phyloP scores from a whole-genome alignment of 768 basidiomycete species.

The Boletus rubroflammeus region DNA sequence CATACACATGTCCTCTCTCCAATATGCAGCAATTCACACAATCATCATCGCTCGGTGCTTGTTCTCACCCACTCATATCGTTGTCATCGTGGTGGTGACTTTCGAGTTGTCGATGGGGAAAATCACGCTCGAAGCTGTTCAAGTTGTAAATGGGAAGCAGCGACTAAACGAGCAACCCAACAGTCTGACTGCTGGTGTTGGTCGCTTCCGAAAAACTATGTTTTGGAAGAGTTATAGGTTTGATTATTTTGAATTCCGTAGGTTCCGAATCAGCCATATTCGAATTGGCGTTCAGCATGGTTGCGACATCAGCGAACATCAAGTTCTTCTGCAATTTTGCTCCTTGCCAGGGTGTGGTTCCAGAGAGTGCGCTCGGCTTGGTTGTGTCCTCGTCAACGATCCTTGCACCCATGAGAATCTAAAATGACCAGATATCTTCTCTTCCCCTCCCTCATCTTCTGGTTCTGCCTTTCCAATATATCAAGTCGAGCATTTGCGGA shows the following conservation, averaged over 20 bases:
- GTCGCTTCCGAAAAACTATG: no score
- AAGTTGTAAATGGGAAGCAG: no score
- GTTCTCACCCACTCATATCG: no score
- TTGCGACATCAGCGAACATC: not conserved
- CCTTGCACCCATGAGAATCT: not conserved
- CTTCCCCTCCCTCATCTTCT: conserved; percentile 4
- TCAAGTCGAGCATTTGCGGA: no score
- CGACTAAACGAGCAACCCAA: no score
- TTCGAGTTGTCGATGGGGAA: no score
- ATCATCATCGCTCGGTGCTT: no score
- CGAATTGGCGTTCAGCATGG: conserved; percentile 1
- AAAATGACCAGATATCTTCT: conserved; percentile 12
- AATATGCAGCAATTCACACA: no score
- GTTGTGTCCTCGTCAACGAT: not conserved
- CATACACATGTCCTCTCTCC: no score
- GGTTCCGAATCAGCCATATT: not conserved
- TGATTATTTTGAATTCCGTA: conserved; percentile 12
- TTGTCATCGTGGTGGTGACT: no score
- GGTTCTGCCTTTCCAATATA: conserved; percentile 1
- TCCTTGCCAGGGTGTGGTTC: not conserved
- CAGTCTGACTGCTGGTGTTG: no score
- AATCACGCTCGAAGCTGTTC: no score
- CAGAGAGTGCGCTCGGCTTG: not conserved
- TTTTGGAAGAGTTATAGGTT: not conserved
- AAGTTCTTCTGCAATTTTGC: not conserved